These are phyloP conservation scores for Sclerotinia nivalis DNA, from an alignment of 2,329 filamentous ascomycete genomes.

Conservation along the genomic window DNA sequence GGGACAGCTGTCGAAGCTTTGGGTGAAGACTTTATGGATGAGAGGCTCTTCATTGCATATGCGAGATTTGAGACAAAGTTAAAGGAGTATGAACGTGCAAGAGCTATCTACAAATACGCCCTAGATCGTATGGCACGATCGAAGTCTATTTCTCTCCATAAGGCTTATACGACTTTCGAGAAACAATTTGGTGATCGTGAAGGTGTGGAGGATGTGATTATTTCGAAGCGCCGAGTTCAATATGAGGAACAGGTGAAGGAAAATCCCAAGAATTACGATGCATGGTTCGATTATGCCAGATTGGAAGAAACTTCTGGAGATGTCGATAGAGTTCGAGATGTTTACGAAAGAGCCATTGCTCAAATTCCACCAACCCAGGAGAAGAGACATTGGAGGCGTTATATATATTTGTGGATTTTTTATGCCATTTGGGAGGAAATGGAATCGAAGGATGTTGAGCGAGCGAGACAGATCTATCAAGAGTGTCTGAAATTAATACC, in stretches of 20 bases:
- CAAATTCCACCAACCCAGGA: conserved; percentile 94
- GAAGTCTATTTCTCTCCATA: conserved; percentile 81
- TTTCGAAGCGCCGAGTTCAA: conserved; percentile 89
- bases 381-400: conserved; percentile 94
- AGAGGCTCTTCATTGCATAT: conserved; percentile 92
- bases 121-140: conserved; percentile 88
- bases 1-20: conserved; percentile 84
- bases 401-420: conserved; percentile 98
- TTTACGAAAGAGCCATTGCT: conserved; percentile 94
- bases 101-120: conserved; percentile 96
- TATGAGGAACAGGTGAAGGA: conserved; percentile 95
- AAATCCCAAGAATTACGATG: conserved; percentile 94
- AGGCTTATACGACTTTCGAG: conserved; percentile 95
- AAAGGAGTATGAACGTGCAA: conserved; percentile 90
- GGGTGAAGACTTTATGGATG: conserved; percentile 93
- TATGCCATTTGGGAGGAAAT: conserved; percentile 96
- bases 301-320: conserved; percentile 87
- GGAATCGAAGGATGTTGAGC: conserved; percentile 73
- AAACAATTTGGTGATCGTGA: conserved; percentile 95
- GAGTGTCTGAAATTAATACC: conserved; percentile 86
- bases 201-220: conserved; percentile 90
- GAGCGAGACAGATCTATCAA: conserved; percentile 86
- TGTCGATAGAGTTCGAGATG: conserved; percentile 79
- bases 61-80: conserved; percentile 93
- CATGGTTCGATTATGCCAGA: conserved; percentile 93